Evolutionary conservation across 2,329 filamentous ascomycete species (phyloP).

Genomic region (Colletotrichum sp.): DNA sequence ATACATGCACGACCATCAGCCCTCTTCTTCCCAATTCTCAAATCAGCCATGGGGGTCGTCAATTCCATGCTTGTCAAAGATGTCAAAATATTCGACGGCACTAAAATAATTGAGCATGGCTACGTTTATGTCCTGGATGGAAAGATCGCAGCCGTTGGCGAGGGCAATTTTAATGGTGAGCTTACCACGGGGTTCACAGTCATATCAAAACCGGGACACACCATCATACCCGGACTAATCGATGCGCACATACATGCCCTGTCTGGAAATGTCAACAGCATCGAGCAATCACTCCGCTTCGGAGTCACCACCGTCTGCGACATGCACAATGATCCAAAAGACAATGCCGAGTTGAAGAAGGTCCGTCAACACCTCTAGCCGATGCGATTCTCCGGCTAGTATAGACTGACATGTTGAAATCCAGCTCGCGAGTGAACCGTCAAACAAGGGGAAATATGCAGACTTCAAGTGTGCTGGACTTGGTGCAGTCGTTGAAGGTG

Average conservation of each 20-base stretch:
- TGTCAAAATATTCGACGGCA: constrained; percentile 52
- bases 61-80: constrained; percentile 1
- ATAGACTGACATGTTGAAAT: neutral
- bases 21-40: accelerated
- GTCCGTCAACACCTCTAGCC: neutral
- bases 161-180: constrained; percentile 8
- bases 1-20: neutral
- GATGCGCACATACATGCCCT: constrained; percentile 54
- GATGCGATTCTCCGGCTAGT: neutral
- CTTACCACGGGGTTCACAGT: constrained; percentile 22
- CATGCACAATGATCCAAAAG: constrained; percentile 45
- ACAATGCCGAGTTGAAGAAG: constrained; percentile 33
- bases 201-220: constrained; percentile 49
- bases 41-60: neutral
- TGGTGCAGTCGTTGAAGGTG: constrained; percentile 54
- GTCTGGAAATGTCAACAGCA: constrained; percentile 33
- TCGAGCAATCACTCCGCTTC: constrained; percentile 50
- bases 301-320: constrained; percentile 57
- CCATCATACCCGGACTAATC: constrained; percentile 54
- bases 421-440: constrained; percentile 13
- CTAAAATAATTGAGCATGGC: constrained; percentile 41
- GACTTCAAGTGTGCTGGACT: constrained; percentile 53
- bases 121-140: constrained; percentile 44
- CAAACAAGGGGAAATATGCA: constrained; percentile 34
- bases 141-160: constrained; percentile 36